These are phyloP conservation scores for Xerophyta viscosa DNA, from an alignment of 106 monocot genomes.

Conservation along the genomic window DNA sequence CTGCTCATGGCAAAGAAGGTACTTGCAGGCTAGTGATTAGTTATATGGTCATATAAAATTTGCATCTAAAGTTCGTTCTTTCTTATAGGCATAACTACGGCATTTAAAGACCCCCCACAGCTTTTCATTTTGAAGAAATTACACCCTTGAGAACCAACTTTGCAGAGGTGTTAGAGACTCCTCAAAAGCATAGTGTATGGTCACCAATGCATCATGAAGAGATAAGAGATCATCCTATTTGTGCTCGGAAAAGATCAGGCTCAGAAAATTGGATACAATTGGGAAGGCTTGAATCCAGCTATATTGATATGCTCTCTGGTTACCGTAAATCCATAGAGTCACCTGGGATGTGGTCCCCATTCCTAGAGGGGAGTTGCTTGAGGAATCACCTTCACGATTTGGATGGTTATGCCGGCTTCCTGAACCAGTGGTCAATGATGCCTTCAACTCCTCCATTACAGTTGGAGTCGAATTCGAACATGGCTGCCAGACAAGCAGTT, in stretches of 20 bases:
- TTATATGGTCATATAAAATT: too few relatives aligned
- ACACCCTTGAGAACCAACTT: constrained; percentile 24
- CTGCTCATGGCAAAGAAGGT: constrained; percentile 30
- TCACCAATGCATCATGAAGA: constrained; percentile 19
- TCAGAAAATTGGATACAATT: constrained; percentile 37
- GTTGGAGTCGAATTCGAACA: constrained; percentile 17
- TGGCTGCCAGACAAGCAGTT: constrained; percentile 7
- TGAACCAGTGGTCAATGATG: constrained; percentile 16
- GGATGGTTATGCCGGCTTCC: constrained; percentile 17
- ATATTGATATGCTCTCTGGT: constrained; percentile 23
- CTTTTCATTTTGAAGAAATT: constrained; percentile 41
- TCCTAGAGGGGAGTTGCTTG: constrained; percentile 18
- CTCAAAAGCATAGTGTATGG: constrained; percentile 30
- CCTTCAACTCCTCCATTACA: constrained; percentile 11
- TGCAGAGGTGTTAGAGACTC: constrained; percentile 24
- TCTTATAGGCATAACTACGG: constrained; percentile 23
- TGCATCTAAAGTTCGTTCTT: neutral
- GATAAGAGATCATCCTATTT: constrained; percentile 12
- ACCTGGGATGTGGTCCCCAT: constrained; percentile 10
- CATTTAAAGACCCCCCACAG: constrained; percentile 18
- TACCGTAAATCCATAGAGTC: constrained; percentile 18
- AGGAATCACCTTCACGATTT: constrained; percentile 16
- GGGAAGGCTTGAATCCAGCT: constrained; percentile 27
- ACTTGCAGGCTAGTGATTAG: too few relatives aligned
- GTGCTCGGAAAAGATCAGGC: constrained; percentile 17